Conservation (phyloP, 257 asterid species). For the Striga asiatica region DNA sequence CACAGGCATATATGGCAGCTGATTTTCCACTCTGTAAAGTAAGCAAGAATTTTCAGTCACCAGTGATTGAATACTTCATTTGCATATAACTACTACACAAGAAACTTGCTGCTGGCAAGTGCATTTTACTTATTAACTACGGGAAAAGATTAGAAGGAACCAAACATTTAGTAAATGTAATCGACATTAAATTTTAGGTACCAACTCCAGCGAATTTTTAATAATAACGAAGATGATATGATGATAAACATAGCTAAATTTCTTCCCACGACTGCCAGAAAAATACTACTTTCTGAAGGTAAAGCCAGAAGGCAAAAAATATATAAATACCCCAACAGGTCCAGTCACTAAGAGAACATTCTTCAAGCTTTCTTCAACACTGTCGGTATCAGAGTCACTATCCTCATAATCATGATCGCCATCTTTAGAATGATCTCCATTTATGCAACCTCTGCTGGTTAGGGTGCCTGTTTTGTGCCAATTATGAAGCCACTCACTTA, state of each 20-base stretch:
- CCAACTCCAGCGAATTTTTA: not conserved
- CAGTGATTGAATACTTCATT: constrained; percentile 1
- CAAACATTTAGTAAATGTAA: not conserved
- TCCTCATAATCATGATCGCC: constrained; percentile 32
- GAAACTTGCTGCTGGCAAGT: not conserved
- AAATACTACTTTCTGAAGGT: not conserved
- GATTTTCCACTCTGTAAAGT: constrained; percentile 86
- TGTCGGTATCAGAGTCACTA: constrained; percentile 44
- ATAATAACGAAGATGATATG: too few species aligned
- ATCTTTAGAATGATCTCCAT: constrained; percentile 27
- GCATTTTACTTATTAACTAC: constrained; percentile 1
- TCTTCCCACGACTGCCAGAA: constrained; percentile 11
- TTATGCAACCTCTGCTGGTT: constrained; percentile 24
- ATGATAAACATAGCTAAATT: constrained; percentile 3
- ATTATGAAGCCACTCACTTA: constrained; percentile 78
- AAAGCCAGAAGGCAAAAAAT: constrained; percentile 11
- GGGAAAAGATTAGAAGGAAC: constrained; percentile 3
- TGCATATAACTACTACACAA: constrained; percentile 1
- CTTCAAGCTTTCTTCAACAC: constrained; percentile 55
- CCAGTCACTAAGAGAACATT: constrained; percentile 87
- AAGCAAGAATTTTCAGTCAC: constrained; percentile 17
- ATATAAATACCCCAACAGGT: constrained; percentile 84
- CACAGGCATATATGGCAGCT: constrained; percentile 95
- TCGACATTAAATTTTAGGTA: not conserved
- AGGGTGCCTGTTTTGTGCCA: constrained; percentile 69